Evolutionary conservation across 768 basidiomycete genomes (phyloP).

Genomic region (Kwoniella shandongensis): DNA sequence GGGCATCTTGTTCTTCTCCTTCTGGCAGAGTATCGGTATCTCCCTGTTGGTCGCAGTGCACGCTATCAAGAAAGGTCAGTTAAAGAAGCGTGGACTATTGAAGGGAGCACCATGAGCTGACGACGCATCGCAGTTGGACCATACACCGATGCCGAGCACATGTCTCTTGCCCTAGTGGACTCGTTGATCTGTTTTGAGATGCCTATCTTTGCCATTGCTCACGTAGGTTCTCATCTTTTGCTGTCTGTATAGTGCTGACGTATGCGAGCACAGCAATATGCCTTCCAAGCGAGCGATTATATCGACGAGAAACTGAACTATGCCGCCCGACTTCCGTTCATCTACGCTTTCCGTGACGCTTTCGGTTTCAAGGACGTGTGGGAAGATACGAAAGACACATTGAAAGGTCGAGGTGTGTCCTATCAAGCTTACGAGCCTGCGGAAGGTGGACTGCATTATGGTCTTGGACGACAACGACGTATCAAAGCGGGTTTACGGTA

Average conservation of each 20-base stretch:
- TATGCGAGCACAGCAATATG: slow-evolving; percentile 59
- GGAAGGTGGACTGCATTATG: slow-evolving; percentile 88
- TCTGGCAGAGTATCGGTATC: slow-evolving; percentile 90
- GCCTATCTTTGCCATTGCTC: slow-evolving; percentile 93
- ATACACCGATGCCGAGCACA: slow-evolving; percentile 82
- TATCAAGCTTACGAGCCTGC: slow-evolving; percentile 96
- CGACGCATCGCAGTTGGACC: slow-evolving; percentile 62
- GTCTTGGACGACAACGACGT: slow-evolving; percentile 76
- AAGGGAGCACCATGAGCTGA: slow-evolving; percentile 1
- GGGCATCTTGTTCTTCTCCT: slow-evolving; percentile 95
- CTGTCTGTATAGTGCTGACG: not conserved
- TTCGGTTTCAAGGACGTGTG: slow-evolving; percentile 83
- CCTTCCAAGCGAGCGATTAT: slow-evolving; percentile 88
- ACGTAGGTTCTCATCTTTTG: slow-evolving; percentile 57
- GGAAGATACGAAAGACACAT: slow-evolving; percentile 76
- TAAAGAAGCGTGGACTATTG: not conserved
- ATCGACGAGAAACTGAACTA: slow-evolving; percentile 64
- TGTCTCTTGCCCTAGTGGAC: slow-evolving; percentile 86
- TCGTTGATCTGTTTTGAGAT: slow-evolving; percentile 93
- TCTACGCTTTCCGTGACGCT: slow-evolving; percentile 81
- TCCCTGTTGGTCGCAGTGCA: slow-evolving; percentile 84
- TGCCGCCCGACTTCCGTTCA: slow-evolving; percentile 79
- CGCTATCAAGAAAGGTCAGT: slow-evolving; percentile 63
- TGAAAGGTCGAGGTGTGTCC: slow-evolving; percentile 85
- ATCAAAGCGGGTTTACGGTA: slow-evolving; percentile 92